Percentiles rank a stretch among this genome's conserved stretches.
phyloP scores from a whole-genome alignment of 2,329 filamentous ascomycete genomes.

The Coleophoma cylindrospora region DNA sequence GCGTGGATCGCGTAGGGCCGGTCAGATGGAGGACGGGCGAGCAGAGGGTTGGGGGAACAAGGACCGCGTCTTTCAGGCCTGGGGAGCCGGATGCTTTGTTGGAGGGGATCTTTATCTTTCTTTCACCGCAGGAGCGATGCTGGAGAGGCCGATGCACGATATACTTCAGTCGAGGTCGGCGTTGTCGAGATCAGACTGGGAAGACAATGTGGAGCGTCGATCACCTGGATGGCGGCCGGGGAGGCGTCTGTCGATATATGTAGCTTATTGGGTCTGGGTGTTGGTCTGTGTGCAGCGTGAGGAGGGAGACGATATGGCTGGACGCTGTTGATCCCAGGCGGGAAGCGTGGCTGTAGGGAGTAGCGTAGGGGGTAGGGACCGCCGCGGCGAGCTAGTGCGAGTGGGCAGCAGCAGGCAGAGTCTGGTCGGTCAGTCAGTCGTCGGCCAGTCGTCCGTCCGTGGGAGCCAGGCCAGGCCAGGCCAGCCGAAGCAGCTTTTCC shows the following conservation, averaged over 20 bases:
- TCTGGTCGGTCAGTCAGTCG: too few relatives aligned
- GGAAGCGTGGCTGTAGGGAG: slow-evolving; percentile 14
- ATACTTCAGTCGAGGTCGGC: not conserved
- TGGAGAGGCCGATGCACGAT: too few relatives aligned
- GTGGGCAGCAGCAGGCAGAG: not conserved
- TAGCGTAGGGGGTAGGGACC: not conserved
- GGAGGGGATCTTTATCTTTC: too few relatives aligned
- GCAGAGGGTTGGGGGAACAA: too few relatives aligned
- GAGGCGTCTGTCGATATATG: slow-evolving; percentile 27
- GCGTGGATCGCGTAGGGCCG: slow-evolving; percentile 1
- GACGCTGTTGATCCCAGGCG: slow-evolving; percentile 17
- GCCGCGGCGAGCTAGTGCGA: not conserved
- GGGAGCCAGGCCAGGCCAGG: too few relatives aligned
- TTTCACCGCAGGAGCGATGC: too few relatives aligned
- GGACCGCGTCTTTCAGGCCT: too few relatives aligned
- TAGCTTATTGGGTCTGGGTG: slow-evolving; percentile 23
- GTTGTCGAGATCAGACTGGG: slow-evolving; percentile 8
- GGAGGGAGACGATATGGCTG: slow-evolving; percentile 10
- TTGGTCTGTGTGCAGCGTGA: slow-evolving; percentile 15
- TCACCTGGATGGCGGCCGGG: slow-evolving; percentile 32
- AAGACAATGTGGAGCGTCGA: slow-evolving; percentile 31
- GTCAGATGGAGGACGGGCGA: not conserved
- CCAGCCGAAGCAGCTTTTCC: too few relatives aligned
- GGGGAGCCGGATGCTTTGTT: too few relatives aligned
- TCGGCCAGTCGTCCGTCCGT: too few relatives aligned